Conservation (phyloP, 2,329 filamentous ascomycete genomes). For the Chrysoporthe deuterocubensis region DNA sequence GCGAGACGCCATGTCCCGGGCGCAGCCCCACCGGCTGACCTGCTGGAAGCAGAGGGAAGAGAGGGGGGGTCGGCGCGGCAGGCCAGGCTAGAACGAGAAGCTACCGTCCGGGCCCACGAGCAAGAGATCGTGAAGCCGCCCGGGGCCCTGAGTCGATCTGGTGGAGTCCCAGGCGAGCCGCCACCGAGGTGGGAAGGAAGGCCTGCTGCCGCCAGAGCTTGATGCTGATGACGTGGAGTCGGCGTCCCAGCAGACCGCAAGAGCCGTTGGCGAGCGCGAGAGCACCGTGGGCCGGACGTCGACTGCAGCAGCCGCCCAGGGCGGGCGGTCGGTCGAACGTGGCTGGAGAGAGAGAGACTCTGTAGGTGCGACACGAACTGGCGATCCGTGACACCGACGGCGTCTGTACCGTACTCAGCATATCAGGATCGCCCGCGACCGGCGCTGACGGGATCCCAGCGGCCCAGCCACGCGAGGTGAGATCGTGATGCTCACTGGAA, state of each 20-base stretch:
- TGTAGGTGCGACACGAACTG: not conserved
- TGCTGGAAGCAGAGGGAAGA: slow-evolving; percentile 16
- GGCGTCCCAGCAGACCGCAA: slow-evolving; percentile 16
- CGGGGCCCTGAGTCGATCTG: slow-evolving; percentile 13
- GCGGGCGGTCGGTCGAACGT: not conserved
- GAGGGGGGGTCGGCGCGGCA: slow-evolving; percentile 2
- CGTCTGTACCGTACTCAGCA: not conserved
- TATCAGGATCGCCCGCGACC: not conserved
- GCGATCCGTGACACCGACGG: slow-evolving; percentile 4
- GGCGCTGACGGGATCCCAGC: not conserved
- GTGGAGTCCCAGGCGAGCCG: slow-evolving; percentile 16
- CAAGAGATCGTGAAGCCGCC: slow-evolving; percentile 14
- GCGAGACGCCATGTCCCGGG: not conserved
- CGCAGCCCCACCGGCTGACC: slow-evolving; percentile 10
- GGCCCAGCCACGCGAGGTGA: slow-evolving; percentile 7
- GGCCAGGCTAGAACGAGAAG: slow-evolving; percentile 26
- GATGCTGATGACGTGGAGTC: slow-evolving; percentile 21
- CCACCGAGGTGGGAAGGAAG: not conserved
- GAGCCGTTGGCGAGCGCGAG: slow-evolving; percentile 4
- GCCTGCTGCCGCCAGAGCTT: not conserved
- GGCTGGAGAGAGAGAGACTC: not conserved
- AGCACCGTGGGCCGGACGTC: not conserved
- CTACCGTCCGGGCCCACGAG: slow-evolving; percentile 21
- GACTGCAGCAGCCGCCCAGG: not conserved
- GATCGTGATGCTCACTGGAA: slow-evolving; percentile 7